These are phyloP conservation scores for Ambrosiella xylebori DNA, from an alignment of 2,329 filamentous ascomycete genomes.

Conservation along the genomic window DNA sequence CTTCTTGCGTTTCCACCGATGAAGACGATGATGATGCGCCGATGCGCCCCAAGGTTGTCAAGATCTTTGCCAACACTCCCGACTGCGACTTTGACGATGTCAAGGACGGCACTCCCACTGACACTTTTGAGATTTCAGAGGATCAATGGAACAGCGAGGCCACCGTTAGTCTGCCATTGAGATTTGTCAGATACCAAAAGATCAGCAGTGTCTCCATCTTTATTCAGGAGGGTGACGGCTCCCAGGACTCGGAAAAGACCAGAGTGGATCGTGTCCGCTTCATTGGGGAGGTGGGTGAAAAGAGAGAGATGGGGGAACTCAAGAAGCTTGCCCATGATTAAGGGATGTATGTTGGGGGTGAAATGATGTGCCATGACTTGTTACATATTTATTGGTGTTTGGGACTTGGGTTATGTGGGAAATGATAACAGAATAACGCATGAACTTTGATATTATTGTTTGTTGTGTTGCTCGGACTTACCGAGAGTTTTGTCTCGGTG, in stretches of 20 bases:
- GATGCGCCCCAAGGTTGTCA: constrained; percentile 66
- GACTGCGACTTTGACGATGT: constrained; percentile 92
- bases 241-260: constrained; percentile 59
- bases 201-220: constrained; percentile 76
- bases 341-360: too few relatives aligned
- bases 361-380: too few relatives aligned
- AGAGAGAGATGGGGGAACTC: constrained; percentile 81
- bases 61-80: constrained; percentile 73
- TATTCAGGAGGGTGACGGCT: constrained; percentile 61
- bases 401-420: too few relatives aligned
- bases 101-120: constrained; percentile 66
- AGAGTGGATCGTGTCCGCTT: constrained; percentile 63
- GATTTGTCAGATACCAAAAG: constrained; percentile 96
- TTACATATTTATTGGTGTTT: too few relatives aligned
- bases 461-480: too few relatives aligned
- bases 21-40: constrained; percentile 42
- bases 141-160: constrained; percentile 70
- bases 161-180: constrained; percentile 54
- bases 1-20: constrained; percentile 44
- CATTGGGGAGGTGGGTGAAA: constrained; percentile 80
- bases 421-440: too few relatives aligned
- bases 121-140: constrained; percentile 56
- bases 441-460: too few relatives aligned
- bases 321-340: constrained; percentile 77
- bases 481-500: too few relatives aligned